phyloP scores from a whole-genome alignment of 1,139 yeast species.

The Wickerhamomyces sp. region DNA sequence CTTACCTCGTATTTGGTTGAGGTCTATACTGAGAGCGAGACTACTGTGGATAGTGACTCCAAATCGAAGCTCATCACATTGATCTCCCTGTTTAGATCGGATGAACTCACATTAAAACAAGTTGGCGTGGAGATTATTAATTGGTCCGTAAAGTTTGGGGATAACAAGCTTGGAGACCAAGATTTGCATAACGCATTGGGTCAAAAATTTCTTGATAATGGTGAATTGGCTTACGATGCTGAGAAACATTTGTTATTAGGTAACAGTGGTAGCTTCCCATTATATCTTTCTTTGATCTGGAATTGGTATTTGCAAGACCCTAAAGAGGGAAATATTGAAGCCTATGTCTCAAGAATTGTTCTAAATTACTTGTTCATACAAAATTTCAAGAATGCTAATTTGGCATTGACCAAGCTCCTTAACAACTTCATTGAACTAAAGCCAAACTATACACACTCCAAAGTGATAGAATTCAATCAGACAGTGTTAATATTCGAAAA shows the following conservation, averaged over 20 bases:
- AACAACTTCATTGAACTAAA: slow-evolving; percentile 25
- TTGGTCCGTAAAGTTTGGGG: slow-evolving; percentile 56
- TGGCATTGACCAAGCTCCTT: slow-evolving; percentile 39
- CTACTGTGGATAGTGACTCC: slow-evolving; percentile 39
- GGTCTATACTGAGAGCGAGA: slow-evolving; percentile 50
- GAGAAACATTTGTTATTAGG: slow-evolving; percentile 67
- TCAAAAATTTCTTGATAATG: slow-evolving; percentile 44
- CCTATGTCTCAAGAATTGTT: slow-evolving; percentile 57
- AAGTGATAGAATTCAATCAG: slow-evolving; percentile 8
- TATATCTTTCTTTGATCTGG: slow-evolving; percentile 53
- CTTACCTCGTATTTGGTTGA: slow-evolving; percentile 70
- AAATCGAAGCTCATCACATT: slow-evolving; percentile 32
- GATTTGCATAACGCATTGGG: slow-evolving; percentile 77
- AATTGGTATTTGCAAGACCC: slow-evolving; percentile 47
- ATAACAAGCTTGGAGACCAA: slow-evolving; percentile 63
- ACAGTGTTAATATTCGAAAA: slow-evolving; percentile 13
- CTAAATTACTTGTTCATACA: slow-evolving; percentile 64
- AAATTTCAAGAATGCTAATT: slow-evolving; percentile 55
- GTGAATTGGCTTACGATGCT: slow-evolving; percentile 38
- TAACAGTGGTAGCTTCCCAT: slow-evolving; percentile 45
- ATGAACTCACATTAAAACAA: slow-evolving; percentile 64
- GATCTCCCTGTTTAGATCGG: slow-evolving; percentile 30
- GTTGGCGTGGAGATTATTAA: slow-evolving; percentile 58
- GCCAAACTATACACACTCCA: slow-evolving; percentile 10
- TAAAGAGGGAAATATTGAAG: slow-evolving; percentile 38